Base-by-base conservation (phyloP, 2,329 filamentous ascomycete species). In the Sclerotinia minor region DNA sequence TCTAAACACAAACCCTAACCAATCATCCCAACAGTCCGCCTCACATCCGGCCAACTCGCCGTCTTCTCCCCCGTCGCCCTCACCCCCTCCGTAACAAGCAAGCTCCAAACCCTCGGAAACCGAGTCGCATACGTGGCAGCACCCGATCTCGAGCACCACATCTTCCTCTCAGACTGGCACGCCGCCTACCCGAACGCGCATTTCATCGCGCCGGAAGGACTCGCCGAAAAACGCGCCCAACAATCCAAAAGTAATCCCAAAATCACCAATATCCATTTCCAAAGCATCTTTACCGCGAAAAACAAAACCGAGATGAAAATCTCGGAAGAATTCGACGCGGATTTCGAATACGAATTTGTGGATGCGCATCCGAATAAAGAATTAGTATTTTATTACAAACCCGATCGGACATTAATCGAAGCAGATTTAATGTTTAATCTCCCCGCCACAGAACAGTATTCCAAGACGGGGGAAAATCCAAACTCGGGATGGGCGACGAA, bases 371-470 rank as follows among this genome's bases (percentile, higher is more conserved):
- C 83, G 41, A 97, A 96, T 81, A 90, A 92, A 76, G 95, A 99
- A 79, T 81, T 98, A 41, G 92, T 95, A 35, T 92, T 98, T 79
- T 81, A 89, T 76, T 93, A 96, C 83, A 89, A 88, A 77, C 92
- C 92, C 0, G 89, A 91, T 17, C 82, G 83, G 67, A 90, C 92
- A 0, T 80, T 99, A 55, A 94, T 99, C 76, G 82, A 97, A 80
- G 95, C 93, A 7, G 95, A 99, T 78, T 79, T 98, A 53, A 77
- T 98, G 72, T 98, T 98, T 84, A 98, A 97, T 78, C 80, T 97
- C 45, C 95, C 95, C 0, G 87, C 92, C 0, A 87, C 81, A 0
- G 95, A 99, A 81, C 95, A 98, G 80, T 97, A 92, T 79, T 85
- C 80, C 1, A 85, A 81, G 73, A 80, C 86, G 0, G 83, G 81